phyloP scores from a whole-genome alignment of 805 yeast genomes.

The Aciculoconidium aculeatum region DNA sequence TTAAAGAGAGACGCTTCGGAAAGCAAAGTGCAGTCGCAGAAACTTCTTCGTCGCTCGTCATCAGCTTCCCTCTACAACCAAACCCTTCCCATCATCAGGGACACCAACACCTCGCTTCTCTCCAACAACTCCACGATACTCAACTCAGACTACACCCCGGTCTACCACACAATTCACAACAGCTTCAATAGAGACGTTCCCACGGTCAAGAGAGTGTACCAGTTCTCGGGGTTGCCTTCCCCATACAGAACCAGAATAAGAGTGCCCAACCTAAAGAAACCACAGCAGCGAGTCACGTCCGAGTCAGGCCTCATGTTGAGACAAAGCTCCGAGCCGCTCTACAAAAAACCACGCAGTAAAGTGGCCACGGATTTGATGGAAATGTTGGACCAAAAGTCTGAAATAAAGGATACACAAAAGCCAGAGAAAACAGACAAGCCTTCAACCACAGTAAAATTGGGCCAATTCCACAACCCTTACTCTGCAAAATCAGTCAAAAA shows the following conservation, averaged over 20 bases:
- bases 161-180: conserved; percentile 27
- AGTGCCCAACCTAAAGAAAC: conserved; percentile 21
- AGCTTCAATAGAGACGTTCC: conserved; percentile 19
- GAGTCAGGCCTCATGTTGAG: background rate
- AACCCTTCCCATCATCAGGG: too few relatives aligned
- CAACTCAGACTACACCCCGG: conserved; percentile 36
- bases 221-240: conserved; percentile 40
- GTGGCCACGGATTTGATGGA: conserved; percentile 35
- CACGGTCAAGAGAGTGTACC: conserved; percentile 38
- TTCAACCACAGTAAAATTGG: too few relatives aligned
- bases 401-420: background rate
- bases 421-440: background rate
- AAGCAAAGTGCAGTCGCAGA: too few relatives aligned
- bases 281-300: conserved; percentile 7
- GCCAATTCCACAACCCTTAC: conserved; percentile 10
- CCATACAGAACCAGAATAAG: conserved; percentile 37
- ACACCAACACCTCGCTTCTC: too few relatives aligned
- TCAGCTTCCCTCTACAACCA: too few relatives aligned
- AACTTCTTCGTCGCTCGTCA: too few relatives aligned
- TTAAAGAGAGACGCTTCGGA: too few relatives aligned
- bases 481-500: conserved; percentile 7
- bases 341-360: conserved; percentile 22
- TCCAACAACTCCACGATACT: conserved; percentile 14
- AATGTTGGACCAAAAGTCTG: conserved; percentile 25
- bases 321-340: too few relatives aligned